phyloP scores from a whole-genome alignment of 2,329 filamentous ascomycete genomes.

The Exophiala bonariae region DNA sequence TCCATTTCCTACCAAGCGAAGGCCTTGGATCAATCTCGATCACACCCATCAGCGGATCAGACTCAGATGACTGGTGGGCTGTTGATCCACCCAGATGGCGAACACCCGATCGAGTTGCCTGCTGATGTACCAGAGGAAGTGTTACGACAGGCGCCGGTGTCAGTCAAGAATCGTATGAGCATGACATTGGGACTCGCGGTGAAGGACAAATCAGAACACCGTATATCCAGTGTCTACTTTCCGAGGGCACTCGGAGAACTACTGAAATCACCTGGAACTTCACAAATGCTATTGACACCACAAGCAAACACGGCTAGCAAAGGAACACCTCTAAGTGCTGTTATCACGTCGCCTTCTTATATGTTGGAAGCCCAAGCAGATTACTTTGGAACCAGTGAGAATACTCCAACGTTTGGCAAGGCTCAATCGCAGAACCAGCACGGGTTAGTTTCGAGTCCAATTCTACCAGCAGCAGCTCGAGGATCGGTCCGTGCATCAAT shows the following conservation, averaged over 20 bases:
- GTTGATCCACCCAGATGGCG: slow-evolving; percentile 7
- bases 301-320: slow-evolving; percentile 6
- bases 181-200: slow-evolving; percentile 22
- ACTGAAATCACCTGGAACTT: slow-evolving; percentile 18
- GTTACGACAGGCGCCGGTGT: slow-evolving; percentile 25
- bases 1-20: slow-evolving; percentile 5
- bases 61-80: slow-evolving; percentile 6
- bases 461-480: slow-evolving; percentile 1
- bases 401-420: slow-evolving; percentile 15
- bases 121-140: slow-evolving; percentile 26
- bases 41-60: slow-evolving; percentile 2
- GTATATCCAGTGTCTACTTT: slow-evolving; percentile 25
- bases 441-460: slow-evolving; percentile 3
- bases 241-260: slow-evolving; percentile 21
- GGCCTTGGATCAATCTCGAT: slow-evolving; percentile 4
- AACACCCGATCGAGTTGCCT: slow-evolving; percentile 25
- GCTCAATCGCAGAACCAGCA: slow-evolving; percentile 13
- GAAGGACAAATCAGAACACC: slow-evolving; percentile 18
- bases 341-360: slow-evolving; percentile 10
- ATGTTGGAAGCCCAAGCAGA: slow-evolving; percentile 13
- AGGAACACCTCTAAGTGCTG: slow-evolving; percentile 15
- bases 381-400: slow-evolving; percentile 11
- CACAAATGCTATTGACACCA: slow-evolving; percentile 17
- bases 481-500: slow-evolving; percentile 15
- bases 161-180: slow-evolving; percentile 26